These are phyloP conservation scores for Fusarium pseudograminearum DNA, from an alignment of 2,329 filamentous ascomycete genomes.

Conservation along the genomic window DNA sequence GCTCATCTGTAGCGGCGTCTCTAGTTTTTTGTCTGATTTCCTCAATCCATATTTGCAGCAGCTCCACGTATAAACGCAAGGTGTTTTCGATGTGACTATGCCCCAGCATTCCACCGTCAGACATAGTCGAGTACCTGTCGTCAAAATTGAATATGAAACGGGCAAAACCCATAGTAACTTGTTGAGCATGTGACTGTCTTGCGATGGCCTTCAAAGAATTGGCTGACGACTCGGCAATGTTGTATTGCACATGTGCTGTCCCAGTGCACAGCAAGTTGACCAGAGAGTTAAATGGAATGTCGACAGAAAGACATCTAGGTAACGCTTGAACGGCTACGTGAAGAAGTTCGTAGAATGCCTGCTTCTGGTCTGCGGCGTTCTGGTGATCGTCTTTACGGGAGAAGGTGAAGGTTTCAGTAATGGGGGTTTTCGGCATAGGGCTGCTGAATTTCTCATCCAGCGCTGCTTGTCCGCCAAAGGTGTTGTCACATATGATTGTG, in stretches of 20 bases:
- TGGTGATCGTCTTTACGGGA: constrained; percentile 82
- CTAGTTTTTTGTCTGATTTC: constrained; percentile 90
- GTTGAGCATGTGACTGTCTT: constrained; percentile 89
- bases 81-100: constrained; percentile 96
- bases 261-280: constrained; percentile 97
- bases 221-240: constrained; percentile 92
- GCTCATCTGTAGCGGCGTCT: constrained; percentile 74
- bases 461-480: constrained; percentile 95
- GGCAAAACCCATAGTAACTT: constrained; percentile 96
- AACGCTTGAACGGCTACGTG: constrained; percentile 96
- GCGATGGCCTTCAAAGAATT: constrained; percentile 96
- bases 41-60: constrained; percentile 97
- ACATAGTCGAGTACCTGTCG: constrained; percentile 96
- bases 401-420: constrained; percentile 94
- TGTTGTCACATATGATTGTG: constrained; percentile 94
- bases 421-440: constrained; percentile 91
- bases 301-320: constrained; percentile 89
- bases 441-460: constrained; percentile 94
- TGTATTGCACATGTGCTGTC: constrained; percentile 92
- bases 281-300: constrained; percentile 91
- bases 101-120: constrained; percentile 95
- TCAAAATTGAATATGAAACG: constrained; percentile 99
- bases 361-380: constrained; percentile 82
- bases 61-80: constrained; percentile 88
- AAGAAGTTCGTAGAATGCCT: constrained; percentile 94